Evolutionary conservation across 2,329 filamentous ascomycete species (phyloP), one percentile per base, ranked within the genome.

Genomic region (Pseudogymnoascus sp.): DNA sequence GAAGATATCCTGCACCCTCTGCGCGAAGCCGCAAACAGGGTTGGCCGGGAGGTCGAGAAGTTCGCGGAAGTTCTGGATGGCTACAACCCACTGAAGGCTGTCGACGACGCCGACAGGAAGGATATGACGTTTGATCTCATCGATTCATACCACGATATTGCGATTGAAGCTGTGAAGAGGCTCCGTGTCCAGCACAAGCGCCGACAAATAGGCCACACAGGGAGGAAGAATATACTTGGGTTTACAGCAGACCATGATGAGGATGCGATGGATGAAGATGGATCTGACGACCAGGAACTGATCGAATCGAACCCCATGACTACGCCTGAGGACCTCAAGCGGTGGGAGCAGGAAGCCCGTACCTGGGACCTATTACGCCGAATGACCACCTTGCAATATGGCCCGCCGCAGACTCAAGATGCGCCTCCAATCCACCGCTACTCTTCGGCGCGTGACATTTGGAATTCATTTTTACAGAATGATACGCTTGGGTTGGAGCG

Each of bases 51-150:
- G 75, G 90, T 96, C 64, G 91, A 96, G 76, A 83, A 86, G 50
- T 97, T 97, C 72, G 92, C 93, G 38, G 88, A 89, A 72, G 84
- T 85, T 61, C 82, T 97, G 21, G 93, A 97, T 76, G 83, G 86
- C 62, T 93, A 92, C 74, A 82, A 78, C 76, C 87, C 70, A 69
- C 81, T 74, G 69, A 79, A 70, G 70, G 78, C 68, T 75, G 80
- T 67, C 72, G 78, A 65, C 66, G 76, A 67, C 59, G 73, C 80
- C 31, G 84, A 88, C 64, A 81, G 83, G 72, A 84, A 85, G 71
- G 82, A 83, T 56, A 83, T 87, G 65, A 83, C 90, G n/a, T 82
- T 90, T 69, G 82, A 85, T 60, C 80, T 96, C 3, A 81, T 88
- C 63, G 81, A 85, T 64, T 79, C 79, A 68, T 93, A 91, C 75